Conservation (phyloP, 2,329 filamentous ascomycete genomes). For the Cryoendolithus antarcticus region DNA sequence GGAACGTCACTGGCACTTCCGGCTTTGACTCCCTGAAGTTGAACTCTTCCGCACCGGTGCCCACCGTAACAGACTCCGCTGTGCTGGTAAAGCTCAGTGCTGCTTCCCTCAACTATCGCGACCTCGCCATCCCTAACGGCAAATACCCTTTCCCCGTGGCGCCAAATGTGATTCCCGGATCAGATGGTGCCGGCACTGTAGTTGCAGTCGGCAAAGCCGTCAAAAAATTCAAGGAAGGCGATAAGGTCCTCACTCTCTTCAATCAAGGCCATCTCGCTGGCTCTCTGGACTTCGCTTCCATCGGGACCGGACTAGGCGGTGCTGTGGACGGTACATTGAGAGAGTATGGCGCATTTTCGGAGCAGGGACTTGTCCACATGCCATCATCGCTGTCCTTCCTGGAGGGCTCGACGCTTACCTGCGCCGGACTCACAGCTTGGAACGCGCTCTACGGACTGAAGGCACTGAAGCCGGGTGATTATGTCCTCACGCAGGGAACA, state of each 20-base stretch:
- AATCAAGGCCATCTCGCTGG: constrained; percentile 45
- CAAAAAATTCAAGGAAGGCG: constrained; percentile 43
- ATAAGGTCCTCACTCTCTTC: constrained; percentile 52
- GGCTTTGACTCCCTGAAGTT: constrained; percentile 51
- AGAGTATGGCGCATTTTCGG: constrained; percentile 54
- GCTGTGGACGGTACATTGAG: constrained; percentile 55
- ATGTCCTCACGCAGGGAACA: constrained; percentile 57
- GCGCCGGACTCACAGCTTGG: constrained; percentile 38
- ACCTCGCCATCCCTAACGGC: constrained; percentile 36
- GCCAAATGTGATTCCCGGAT: constrained; percentile 33
- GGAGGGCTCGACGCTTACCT: constrained; percentile 36
- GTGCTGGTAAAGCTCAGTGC: constrained; percentile 54
- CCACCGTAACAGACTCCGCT: constrained; percentile 54
- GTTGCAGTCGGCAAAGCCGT: constrained; percentile 44
- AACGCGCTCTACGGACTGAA: constrained; percentile 40
- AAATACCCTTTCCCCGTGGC: constrained; percentile 32
- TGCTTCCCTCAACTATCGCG: constrained; percentile 38
- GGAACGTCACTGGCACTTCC: constrained; percentile 42
- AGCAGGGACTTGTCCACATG: constrained; percentile 52
- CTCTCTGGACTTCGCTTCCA: constrained; percentile 26
- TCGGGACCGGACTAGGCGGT: constrained; percentile 53
- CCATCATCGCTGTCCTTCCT: constrained; percentile 43
- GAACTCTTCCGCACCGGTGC: constrained; percentile 40
- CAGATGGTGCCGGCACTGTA: constrained; percentile 42
- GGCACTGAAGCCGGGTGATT: constrained; percentile 26